Evolutionary conservation across 257 asterid species (phyloP).

Genomic region (Solanum paucissectum): DNA sequence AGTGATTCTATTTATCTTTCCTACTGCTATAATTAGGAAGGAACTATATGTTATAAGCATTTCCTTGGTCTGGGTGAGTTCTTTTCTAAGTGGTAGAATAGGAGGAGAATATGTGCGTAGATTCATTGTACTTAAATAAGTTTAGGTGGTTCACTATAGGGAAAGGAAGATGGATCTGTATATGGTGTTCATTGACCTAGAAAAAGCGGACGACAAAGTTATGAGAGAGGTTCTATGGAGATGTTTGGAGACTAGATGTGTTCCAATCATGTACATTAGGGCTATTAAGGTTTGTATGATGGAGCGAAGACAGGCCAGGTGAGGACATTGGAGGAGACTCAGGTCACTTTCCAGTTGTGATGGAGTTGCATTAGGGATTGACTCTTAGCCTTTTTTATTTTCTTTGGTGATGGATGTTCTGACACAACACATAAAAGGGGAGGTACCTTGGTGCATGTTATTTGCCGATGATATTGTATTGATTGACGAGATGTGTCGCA

Average conservation of each 20-base stretch:
- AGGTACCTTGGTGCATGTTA: background rate
- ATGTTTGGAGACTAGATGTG: background rate
- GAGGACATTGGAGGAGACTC: background rate
- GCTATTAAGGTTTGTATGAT: background rate
- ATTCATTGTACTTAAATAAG: background rate
- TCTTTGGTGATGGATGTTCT: background rate
- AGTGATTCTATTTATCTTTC: conserved; percentile 17
- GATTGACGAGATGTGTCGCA: background rate
- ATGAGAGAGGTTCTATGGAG: background rate
- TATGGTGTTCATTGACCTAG: background rate
- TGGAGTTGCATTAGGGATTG: background rate
- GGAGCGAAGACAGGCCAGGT: background rate
- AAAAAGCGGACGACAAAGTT: background rate
- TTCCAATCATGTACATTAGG: background rate
- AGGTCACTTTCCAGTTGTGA: background rate
- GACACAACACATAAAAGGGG: background rate
- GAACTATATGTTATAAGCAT: background rate
- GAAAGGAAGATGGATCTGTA: background rate
- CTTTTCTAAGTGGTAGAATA: background rate
- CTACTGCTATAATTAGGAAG: background rate
- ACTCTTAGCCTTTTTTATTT: background rate
- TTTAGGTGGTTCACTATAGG: background rate
- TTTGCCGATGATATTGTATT: background rate
- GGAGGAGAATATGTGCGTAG: background rate
- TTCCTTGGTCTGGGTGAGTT: background rate